These are phyloP conservation scores for Daedaleopsis sinensis DNA, from an alignment of 768 basidiomycete species.

Conservation along the genomic window DNA sequence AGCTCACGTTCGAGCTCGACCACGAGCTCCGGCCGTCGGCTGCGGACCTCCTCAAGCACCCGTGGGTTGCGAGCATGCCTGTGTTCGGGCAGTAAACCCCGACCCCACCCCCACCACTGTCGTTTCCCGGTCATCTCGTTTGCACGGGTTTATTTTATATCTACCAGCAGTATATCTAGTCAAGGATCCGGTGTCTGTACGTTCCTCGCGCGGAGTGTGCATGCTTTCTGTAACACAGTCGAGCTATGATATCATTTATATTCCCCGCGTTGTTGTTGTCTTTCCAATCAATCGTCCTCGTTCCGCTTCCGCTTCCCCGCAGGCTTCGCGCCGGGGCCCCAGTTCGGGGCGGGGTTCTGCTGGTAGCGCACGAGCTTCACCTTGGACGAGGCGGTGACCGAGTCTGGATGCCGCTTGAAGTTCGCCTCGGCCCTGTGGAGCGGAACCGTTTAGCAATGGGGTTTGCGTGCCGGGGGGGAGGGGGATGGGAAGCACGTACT, in stretches of 20 bases:
- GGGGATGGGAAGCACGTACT: conserved; percentile 45
- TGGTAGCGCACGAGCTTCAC: conserved; percentile 88
- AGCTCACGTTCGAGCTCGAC: conserved; percentile 84
- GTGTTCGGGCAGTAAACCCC: conserved; percentile 19
- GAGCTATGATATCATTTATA: conserved; percentile 11
- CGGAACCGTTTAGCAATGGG: background rate
- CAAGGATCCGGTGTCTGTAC: conserved; percentile 14
- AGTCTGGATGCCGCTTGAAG: conserved; percentile 74
- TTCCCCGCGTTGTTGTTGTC: conserved; percentile 11
- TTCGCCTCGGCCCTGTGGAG: conserved; percentile 60
- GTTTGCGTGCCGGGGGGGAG: background rate
- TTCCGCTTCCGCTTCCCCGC: conserved; percentile 45
- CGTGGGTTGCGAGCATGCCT: conserved; percentile 56
- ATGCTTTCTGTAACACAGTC: conserved; percentile 22
- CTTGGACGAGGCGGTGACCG: conserved; percentile 59
- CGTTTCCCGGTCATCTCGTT: background rate
- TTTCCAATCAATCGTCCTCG: conserved; percentile 22
- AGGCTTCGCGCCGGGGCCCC: conserved; percentile 86
- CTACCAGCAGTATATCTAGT: conserved; percentile 22
- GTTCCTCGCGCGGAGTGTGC: conserved; percentile 3
- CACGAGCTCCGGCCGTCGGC: conserved; percentile 82
- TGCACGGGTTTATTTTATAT: conserved; percentile 13
- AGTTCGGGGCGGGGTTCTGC: conserved; percentile 86
- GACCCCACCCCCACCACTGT: background rate
- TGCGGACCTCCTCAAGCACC: conserved; percentile 69